These are phyloP conservation scores for Kodamaea fungicola DNA, from an alignment of 1,139 yeast genomes.

Conservation along the genomic window DNA sequence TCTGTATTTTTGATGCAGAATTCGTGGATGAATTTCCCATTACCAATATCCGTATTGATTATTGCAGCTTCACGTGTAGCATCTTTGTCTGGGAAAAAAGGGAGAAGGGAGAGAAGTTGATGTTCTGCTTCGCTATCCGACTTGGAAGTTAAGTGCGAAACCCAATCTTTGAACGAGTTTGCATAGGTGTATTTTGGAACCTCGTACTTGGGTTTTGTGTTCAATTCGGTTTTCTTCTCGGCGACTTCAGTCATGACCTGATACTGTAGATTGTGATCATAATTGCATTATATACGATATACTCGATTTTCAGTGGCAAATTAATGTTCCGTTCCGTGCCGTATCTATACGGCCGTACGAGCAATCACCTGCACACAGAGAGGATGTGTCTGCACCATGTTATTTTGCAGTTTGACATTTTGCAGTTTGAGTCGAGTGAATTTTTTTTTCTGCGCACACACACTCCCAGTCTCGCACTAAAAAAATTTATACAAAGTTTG, in stretches of 20 bases:
- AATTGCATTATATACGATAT: too few relatives aligned
- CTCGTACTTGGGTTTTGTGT: constrained; percentile 1
- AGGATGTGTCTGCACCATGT: too few relatives aligned
- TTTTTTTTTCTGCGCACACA: constrained; percentile 6
- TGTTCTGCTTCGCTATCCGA: constrained; percentile 30
- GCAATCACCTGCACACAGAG: too few relatives aligned
- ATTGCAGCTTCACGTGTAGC: constrained; percentile 47
- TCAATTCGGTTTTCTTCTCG: constrained; percentile 2
- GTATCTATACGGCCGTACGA: too few relatives aligned
- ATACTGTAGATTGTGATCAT: too few relatives aligned
- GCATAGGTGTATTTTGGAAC: constrained; percentile 24
- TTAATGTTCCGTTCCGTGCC: too few relatives aligned
- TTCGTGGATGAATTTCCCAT: constrained; percentile 50
- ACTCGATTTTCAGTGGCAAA: too few relatives aligned
- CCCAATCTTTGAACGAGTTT: constrained; percentile 38
- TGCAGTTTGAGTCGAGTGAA: constrained; percentile 5
- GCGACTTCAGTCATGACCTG: background rate
- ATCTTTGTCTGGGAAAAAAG: constrained; percentile 57
- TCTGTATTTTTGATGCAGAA: constrained; percentile 43
- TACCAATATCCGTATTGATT: constrained; percentile 36
- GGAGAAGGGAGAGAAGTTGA: constrained; percentile 42
- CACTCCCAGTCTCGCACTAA: too few relatives aligned
- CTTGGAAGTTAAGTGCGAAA: constrained; percentile 22
- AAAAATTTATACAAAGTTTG: background rate
- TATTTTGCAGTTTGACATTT: constrained; percentile 2